Evolutionary conservation across 75 land plant species (phyloP), one percentile per base, ranked within the genome.

Genomic region (Selaginella moellendorffii): DNA sequence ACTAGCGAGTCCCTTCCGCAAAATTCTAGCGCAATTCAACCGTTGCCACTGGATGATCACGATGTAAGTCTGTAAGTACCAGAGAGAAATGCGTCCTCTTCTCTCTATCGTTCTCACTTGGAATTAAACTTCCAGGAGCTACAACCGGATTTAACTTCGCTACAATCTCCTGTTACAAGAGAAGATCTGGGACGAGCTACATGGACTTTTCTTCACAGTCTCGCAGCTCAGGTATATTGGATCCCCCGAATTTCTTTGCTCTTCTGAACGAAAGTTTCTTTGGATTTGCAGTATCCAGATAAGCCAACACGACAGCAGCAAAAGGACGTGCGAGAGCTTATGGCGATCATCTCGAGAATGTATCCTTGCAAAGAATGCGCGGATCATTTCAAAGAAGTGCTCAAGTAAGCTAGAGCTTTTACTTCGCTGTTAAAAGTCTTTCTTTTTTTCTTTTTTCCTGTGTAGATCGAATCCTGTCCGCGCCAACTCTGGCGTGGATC

Each of bases 301-400:
- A 71, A 83, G 46, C 98, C 98, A 66, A 93, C 98, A n/a, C 76
- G 78, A 74, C 98, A 93, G 63, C 96, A 93, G 56, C 92, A 79
- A 68, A 78, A 73, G 26, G 98, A 93, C 79, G 96, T 71, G n/a
- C 88, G 81, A 72, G 98, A 93, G 74, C 63, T 93, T 88, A 91
- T 88, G 95, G 78, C 90, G 21, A 85, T 92, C 67, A 24, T 92
- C 52, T 83, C 95, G 51, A 80, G 97, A 52, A 76, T 92, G 42
- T 88, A 92, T 64, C 97, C 97, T 30, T 92, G 97, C 76, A 83
- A 77, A 69, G 86, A 88, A 62, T 92, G 97, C 69, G 83, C 87
- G 9, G 86, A 83, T 64, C 89, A 92, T 84, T 88, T 92, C 64
- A 83, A 85, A 71, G 90, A 88, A 68, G 72, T 92, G 24, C 63